phyloP scores from a whole-genome alignment of 768 basidiomycete species.

The Serendipita vermifera region DNA sequence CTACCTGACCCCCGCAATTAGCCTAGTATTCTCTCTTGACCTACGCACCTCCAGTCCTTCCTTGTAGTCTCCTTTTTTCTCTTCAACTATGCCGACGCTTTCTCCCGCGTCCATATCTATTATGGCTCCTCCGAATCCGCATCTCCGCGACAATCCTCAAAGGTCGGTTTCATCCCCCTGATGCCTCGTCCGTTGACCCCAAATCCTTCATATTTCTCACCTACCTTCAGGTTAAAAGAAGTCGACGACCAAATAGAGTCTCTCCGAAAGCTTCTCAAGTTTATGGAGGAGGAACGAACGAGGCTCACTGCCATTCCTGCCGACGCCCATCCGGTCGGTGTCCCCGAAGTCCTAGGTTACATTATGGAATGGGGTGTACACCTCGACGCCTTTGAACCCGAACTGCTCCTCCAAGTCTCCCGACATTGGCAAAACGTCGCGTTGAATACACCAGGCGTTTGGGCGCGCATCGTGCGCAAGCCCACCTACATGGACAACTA shows the following conservation, averaged over 20 bases:
- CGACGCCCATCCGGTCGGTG: constrained; percentile 1
- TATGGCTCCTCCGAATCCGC: constrained; percentile 6
- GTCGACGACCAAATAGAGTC: neutral
- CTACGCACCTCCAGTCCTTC: too few species aligned
- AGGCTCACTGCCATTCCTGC: neutral
- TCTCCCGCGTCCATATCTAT: neutral
- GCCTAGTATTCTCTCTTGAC: too few species aligned
- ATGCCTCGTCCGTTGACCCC: too few species aligned
- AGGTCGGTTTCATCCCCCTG: too few species aligned
- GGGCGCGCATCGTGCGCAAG: constrained; percentile 8
- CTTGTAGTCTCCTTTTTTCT: neutral
- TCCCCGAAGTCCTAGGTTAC: constrained; percentile 4
- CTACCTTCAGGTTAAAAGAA: neutral
- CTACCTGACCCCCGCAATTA: too few species aligned
- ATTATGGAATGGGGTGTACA: constrained; percentile 10
- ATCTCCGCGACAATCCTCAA: constrained; percentile 2
- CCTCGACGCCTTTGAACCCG: neutral
- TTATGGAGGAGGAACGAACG: neutral
- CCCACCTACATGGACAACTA: constrained; percentile 8
- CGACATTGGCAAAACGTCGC: constrained; percentile 4
- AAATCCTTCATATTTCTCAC: too few species aligned
- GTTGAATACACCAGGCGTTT: neutral
- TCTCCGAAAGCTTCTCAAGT: neutral
- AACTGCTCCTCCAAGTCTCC: neutral
- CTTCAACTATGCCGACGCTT: neutral